phyloP scores from a whole-genome alignment of 306 rosid species.

The Vigna unguiculata region DNA sequence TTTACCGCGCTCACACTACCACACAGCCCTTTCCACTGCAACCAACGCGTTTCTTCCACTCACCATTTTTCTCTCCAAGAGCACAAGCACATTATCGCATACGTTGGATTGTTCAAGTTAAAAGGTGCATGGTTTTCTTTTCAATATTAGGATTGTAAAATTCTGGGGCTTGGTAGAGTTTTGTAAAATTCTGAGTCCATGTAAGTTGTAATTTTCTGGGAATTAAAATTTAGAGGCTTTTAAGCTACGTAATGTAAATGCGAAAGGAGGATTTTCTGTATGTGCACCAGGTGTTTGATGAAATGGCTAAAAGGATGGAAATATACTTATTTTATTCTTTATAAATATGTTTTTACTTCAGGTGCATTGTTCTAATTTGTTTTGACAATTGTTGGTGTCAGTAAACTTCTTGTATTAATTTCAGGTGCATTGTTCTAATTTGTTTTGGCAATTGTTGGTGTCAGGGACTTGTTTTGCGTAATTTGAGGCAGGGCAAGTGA shows the following conservation, averaged over 20 bases:
- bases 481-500: constrained; percentile 17
- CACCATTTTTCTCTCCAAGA: too few species aligned
- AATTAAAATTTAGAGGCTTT: neutral
- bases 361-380: neutral
- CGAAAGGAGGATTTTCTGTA: neutral
- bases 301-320: neutral
- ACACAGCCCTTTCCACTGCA: too few species aligned
- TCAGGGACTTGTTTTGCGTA: neutral
- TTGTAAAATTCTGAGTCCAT: neutral
- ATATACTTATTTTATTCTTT: neutral
- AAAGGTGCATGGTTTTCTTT: constrained; percentile 38
- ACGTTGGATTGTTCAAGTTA: constrained; percentile 6
- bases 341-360: neutral
- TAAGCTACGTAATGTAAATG: neutral
- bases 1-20: too few species aligned
- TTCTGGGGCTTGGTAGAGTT: neutral
- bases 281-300: constrained; percentile 38
- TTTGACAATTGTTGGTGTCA: neutral
- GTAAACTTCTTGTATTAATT: neutral
- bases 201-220: neutral
- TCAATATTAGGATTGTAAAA: neutral
- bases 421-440: neutral
- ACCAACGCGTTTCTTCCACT: too few species aligned
- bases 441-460: neutral
- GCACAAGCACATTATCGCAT: too few species aligned